These are phyloP conservation scores for Cryptosporidium muris DNA, from an alignment of 169 alveolate species.

Conservation along the genomic window DNA sequence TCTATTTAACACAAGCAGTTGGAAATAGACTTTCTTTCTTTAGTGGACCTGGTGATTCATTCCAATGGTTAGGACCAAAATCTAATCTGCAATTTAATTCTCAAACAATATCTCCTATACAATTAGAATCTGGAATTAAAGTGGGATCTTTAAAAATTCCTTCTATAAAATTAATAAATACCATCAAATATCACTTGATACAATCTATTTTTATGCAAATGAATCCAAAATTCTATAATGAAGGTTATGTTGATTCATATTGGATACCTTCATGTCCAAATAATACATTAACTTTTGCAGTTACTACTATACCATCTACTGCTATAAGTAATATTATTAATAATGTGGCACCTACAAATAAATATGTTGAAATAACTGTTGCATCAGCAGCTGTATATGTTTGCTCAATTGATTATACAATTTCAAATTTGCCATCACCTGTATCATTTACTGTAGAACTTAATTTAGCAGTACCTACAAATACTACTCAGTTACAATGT, in stretches of 20 bases:
- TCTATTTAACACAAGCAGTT: slow-evolving; percentile 22
- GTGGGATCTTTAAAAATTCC: slow-evolving; percentile 21
- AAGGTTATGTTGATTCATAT: slow-evolving; percentile 15
- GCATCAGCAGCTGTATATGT: slow-evolving; percentile 38
- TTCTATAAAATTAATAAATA: not conserved
- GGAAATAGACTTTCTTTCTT: slow-evolving; percentile 63
- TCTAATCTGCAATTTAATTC: slow-evolving; percentile 15
- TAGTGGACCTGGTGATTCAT: not conserved
- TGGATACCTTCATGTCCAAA: slow-evolving; percentile 70
- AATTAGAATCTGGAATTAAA: slow-evolving; percentile 18
- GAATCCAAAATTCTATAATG: slow-evolving; percentile 55
- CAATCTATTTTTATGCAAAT: slow-evolving; percentile 50
- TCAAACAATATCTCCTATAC: slow-evolving; percentile 16
- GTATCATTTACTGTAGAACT: slow-evolving; percentile 27
- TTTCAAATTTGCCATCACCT: slow-evolving; percentile 45
- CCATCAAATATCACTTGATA: slow-evolving; percentile 10
- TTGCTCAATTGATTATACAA: slow-evolving; percentile 52
- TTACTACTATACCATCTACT: slow-evolving; percentile 24
- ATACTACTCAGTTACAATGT: slow-evolving; percentile 18
- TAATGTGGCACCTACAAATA: slow-evolving; percentile 1
- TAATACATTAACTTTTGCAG: slow-evolving; percentile 30
- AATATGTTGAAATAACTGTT: slow-evolving; percentile 1
- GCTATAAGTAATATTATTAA: slow-evolving; percentile 18
- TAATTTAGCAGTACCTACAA: slow-evolving; percentile 16
- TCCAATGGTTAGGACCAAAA: slow-evolving; percentile 44